These are phyloP conservation scores for Aspergillus indologenus DNA, from an alignment of 495 filamentous ascomycete genomes.

Conservation along the genomic window DNA sequence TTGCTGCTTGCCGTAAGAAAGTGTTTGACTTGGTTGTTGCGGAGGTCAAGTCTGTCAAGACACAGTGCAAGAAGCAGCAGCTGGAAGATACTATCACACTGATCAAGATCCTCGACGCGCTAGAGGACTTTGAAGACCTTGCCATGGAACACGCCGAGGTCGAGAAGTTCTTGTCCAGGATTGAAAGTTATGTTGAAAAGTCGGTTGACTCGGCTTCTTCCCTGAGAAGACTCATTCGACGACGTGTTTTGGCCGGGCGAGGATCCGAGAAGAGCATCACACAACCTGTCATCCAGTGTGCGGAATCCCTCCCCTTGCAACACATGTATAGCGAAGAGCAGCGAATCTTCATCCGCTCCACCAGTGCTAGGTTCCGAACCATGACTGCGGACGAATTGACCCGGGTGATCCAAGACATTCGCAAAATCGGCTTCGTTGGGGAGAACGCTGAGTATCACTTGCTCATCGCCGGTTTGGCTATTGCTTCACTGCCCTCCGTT, in stretches of 20 bases:
- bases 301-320: slow-evolving; percentile 36
- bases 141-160: slow-evolving; percentile 36
- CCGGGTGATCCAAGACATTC: slow-evolving; percentile 34
- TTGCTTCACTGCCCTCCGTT: slow-evolving; percentile 29
- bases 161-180: slow-evolving; percentile 38
- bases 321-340: slow-evolving; percentile 44
- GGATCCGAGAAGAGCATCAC: slow-evolving; percentile 30
- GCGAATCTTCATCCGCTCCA: slow-evolving; percentile 40
- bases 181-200: slow-evolving; percentile 40
- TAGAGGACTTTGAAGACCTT: slow-evolving; percentile 47
- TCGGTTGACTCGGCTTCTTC: slow-evolving; percentile 37
- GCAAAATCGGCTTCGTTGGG: slow-evolving; percentile 31
- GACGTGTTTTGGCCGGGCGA: slow-evolving; percentile 37
- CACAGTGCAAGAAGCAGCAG: slow-evolving; percentile 42
- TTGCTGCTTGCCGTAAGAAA: slow-evolving; percentile 33
- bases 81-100: slow-evolving; percentile 40
- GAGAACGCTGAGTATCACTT: slow-evolving; percentile 32
- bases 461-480: slow-evolving; percentile 38
- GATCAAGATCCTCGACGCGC: slow-evolving; percentile 42
- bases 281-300: slow-evolving; percentile 33
- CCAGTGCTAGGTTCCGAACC: slow-evolving; percentile 34
- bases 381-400: slow-evolving; percentile 30
- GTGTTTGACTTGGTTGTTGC: slow-evolving; percentile 36
- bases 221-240: slow-evolving; percentile 33
- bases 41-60: slow-evolving; percentile 40